A percentile compares a stretch with the other conserved stretches of the same genome.
These are phyloP conservation scores for Tetrahymena borealis DNA, from an alignment of 73 alveolate genomes.

Conservation along the genomic window DNA sequence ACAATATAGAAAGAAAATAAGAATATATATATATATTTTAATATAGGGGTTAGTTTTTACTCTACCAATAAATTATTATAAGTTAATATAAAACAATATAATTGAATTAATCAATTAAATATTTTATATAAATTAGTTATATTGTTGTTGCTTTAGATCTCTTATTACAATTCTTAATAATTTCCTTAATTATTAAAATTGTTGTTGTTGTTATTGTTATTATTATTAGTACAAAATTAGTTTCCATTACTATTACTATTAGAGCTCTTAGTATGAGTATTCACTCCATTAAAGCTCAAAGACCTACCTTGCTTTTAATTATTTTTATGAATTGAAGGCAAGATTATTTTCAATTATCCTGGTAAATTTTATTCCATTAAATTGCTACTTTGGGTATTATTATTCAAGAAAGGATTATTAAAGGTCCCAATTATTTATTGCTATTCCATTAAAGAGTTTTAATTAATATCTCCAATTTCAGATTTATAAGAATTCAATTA, in stretches of 20 bases:
- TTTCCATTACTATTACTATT: not conserved
- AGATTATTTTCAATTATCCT: not conserved
- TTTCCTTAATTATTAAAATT: too few relatives aligned
- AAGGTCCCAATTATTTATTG: not conserved
- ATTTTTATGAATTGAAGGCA: not conserved
- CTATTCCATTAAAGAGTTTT: not conserved
- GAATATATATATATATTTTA: too few relatives aligned
- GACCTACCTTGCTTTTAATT: not conserved
- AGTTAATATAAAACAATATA: too few relatives aligned
- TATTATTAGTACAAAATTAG: not conserved
- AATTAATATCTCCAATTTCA: not conserved
- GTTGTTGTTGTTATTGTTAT: not conserved
- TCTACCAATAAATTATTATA: too few relatives aligned
- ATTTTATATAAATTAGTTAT: too few relatives aligned
- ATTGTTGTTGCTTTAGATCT: too few relatives aligned
- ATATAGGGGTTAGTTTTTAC: too few relatives aligned
- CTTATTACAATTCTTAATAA: too few relatives aligned
- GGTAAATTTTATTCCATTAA: not conserved
- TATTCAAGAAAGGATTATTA: not conserved
- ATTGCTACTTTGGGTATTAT: not conserved
- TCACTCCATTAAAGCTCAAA: not conserved
- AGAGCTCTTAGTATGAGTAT: not conserved
- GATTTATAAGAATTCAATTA: not conserved
- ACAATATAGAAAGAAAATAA: too few relatives aligned
- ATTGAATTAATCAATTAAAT: too few relatives aligned